These are phyloP conservation scores for Osmanthus fragrans DNA, from an alignment of 257 asterid genomes.

Conservation along the genomic window DNA sequence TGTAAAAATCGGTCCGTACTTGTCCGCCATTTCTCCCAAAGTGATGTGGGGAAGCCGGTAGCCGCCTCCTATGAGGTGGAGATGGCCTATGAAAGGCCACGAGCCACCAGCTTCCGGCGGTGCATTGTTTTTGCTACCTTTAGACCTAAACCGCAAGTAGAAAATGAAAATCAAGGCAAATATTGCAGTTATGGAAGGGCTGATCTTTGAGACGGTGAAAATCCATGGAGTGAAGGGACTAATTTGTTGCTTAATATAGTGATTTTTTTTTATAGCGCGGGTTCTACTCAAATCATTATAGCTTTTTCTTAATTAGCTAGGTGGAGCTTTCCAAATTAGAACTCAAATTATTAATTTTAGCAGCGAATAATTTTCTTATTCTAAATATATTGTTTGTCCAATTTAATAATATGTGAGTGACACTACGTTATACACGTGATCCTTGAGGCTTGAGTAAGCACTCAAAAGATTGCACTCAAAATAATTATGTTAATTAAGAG, in stretches of 20 bases:
- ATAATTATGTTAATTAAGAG: background rate
- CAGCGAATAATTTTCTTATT: too few species aligned
- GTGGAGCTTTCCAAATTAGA: background rate
- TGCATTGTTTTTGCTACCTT: background rate
- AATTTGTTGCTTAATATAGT: background rate
- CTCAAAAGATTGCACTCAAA: background rate
- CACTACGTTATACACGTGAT: background rate
- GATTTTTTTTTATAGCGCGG: background rate
- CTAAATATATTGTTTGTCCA: background rate
- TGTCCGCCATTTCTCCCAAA: slow-evolving; percentile 29
- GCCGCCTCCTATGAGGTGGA: slow-evolving; percentile 32
- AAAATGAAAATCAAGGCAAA: background rate
- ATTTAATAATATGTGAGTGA: background rate
- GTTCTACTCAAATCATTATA: background rate
- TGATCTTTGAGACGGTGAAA: background rate
- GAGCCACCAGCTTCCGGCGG: slow-evolving; percentile 28
- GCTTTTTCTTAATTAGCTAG: too few species aligned
- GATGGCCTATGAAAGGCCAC: slow-evolving; percentile 43
- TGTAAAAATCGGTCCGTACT: slow-evolving; percentile 35
- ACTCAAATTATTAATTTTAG: too few species aligned
- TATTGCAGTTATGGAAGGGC: background rate
- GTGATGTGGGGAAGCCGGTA: slow-evolving; percentile 27
- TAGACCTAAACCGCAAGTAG: background rate
- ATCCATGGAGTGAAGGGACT: slow-evolving; percentile 10
- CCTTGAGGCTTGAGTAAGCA: background rate